Evolutionary conservation across 2,329 filamentous ascomycete species (phyloP).

Genomic region (Epichloe coenophiala): DNA sequence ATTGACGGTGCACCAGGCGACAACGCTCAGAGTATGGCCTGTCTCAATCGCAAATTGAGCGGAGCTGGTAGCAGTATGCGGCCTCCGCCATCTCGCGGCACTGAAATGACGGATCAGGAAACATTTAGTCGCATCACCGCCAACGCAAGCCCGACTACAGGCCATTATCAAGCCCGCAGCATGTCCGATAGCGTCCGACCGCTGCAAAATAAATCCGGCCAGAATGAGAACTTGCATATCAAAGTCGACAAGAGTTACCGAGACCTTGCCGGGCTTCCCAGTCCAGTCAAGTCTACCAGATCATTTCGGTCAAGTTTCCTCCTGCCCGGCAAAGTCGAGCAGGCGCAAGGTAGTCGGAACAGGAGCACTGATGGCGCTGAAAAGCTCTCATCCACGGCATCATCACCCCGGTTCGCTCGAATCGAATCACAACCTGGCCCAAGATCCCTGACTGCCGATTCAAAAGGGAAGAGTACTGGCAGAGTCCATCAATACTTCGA

Average conservation of each 20-base stretch:
- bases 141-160: slow-evolving; percentile 58
- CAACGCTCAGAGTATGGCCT: slow-evolving; percentile 36
- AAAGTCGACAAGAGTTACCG: slow-evolving; percentile 49
- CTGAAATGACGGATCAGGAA: slow-evolving; percentile 65
- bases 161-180: slow-evolving; percentile 44
- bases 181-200: slow-evolving; percentile 68
- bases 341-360: slow-evolving; percentile 32
- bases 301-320: slow-evolving; percentile 69
- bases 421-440: slow-evolving; percentile 22
- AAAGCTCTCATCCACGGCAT: slow-evolving; percentile 69
- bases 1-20: slow-evolving; percentile 37
- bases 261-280: slow-evolving; percentile 35
- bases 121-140: slow-evolving; percentile 56
- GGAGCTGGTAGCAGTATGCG: slow-evolving; percentile 35
- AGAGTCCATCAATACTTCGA: slow-evolving; percentile 87
- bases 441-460: slow-evolving; percentile 8
- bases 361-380: slow-evolving; percentile 56
- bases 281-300: slow-evolving; percentile 55
- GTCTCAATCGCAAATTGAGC: slow-evolving; percentile 14
- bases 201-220: slow-evolving; percentile 38
- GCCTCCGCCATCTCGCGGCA: slow-evolving; percentile 61
- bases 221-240: slow-evolving; percentile 31
- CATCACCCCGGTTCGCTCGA: slow-evolving; percentile 52
- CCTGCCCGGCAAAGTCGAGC: slow-evolving; percentile 43
- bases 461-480: slow-evolving; percentile 26